These are phyloP conservation scores for Pythium periplocum DNA, from an alignment of 352 stramenopile genomes.

Conservation along the genomic window DNA sequence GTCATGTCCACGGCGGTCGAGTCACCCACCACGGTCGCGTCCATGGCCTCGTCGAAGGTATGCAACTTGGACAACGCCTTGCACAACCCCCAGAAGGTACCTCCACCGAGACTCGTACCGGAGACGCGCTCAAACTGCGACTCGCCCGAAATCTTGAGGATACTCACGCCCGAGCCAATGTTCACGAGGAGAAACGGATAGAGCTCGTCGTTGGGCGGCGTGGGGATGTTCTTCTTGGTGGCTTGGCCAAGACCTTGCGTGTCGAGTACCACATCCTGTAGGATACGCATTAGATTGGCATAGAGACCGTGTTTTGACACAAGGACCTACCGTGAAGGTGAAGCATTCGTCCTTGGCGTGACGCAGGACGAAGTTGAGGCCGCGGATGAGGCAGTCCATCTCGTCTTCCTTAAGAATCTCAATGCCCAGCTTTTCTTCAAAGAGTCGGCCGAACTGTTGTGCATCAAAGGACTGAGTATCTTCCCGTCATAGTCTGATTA, in stretches of 20 bases:
- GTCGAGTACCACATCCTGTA: constrained; percentile 47
- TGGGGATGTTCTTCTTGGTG: constrained; percentile 61
- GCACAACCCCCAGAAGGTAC: constrained; percentile 97
- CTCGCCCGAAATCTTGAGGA: constrained; percentile 90
- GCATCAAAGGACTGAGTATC: not conserved
- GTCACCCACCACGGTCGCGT: constrained; percentile 58
- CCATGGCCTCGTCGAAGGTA: constrained; percentile 78
- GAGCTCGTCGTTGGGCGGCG: constrained; percentile 34
- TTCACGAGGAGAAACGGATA: constrained; percentile 98
- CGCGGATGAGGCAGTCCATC: constrained; percentile 93
- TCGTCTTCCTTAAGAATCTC: constrained; percentile 93
- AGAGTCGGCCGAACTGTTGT: constrained; percentile 57
- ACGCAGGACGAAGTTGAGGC: constrained; percentile 95
- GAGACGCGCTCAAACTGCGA: constrained; percentile 94
- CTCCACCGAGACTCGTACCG: constrained; percentile 95
- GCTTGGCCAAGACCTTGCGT: constrained; percentile 49
- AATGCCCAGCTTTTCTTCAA: constrained; percentile 91
- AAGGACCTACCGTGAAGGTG: constrained; percentile 82
- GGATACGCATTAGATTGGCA: not conserved
- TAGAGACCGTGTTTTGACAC: not conserved
- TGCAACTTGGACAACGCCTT: constrained; percentile 86
- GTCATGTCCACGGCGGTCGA: constrained; percentile 92
- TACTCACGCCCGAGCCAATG: constrained; percentile 97
- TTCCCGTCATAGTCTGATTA: constrained; percentile 2
- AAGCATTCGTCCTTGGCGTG: constrained; percentile 94